Evolutionary conservation across 208 protist species (phyloP).

Genomic region (Balamuthia mandrillaris): DNA sequence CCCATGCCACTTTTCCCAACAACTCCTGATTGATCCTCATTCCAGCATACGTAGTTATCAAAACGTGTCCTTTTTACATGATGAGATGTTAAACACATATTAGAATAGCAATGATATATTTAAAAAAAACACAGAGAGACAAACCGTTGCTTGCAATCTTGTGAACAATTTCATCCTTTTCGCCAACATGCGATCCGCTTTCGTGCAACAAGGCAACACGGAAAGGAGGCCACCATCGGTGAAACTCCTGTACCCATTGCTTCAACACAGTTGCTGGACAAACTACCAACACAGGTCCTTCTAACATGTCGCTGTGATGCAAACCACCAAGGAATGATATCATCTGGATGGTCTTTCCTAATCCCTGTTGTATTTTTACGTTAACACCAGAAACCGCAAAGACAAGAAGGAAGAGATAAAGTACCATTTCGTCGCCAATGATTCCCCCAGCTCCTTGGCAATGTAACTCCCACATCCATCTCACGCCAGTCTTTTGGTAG

Average conservation of each 20-base stretch:
- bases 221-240: constrained; percentile 81
- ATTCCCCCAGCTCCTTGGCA: constrained; percentile 84
- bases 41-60: constrained; percentile 89
- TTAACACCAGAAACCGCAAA: not conserved
- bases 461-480: constrained; percentile 93
- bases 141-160: not conserved
- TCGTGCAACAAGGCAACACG: constrained; percentile 60
- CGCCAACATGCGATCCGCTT: constrained; percentile 1
- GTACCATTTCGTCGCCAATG: constrained; percentile 92
- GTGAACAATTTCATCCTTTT: not conserved
- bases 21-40: constrained; percentile 70
- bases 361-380: no score
- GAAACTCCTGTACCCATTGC: constrained; percentile 88
- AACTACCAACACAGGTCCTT: constrained; percentile 84
- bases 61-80: constrained; percentile 57
- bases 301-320: constrained; percentile 69
- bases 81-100: not conserved
- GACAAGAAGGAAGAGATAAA: constrained; percentile 67
- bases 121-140: not conserved
- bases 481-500: constrained; percentile 88
- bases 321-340: constrained; percentile 85
- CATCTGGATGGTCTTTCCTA: constrained; percentile 94
- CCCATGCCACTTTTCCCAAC: constrained; percentile 68
- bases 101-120: not conserved
- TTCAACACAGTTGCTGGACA: constrained; percentile 87